These are phyloP conservation scores for Mycena leptocephala DNA, from an alignment of 768 basidiomycete species.

Conservation along the genomic window DNA sequence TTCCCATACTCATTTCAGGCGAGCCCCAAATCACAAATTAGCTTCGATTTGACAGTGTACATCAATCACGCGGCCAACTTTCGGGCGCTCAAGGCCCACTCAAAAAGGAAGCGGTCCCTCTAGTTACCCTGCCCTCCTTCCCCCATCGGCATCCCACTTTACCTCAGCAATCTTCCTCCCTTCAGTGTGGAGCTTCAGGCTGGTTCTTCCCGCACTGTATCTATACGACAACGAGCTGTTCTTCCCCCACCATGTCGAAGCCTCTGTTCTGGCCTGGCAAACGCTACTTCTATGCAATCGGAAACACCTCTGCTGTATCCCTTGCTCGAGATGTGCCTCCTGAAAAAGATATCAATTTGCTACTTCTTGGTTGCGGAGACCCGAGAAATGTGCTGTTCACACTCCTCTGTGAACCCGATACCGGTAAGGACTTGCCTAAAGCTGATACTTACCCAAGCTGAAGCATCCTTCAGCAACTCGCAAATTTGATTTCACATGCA, in stretches of 20 bases:
- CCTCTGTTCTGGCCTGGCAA: constrained; percentile 61
- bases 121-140: constrained; percentile 10
- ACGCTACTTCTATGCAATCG: constrained; percentile 72
- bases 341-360: constrained; percentile 61
- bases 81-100: constrained; percentile 21
- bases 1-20: constrained; percentile 23
- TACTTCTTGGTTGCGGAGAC: constrained; percentile 74
- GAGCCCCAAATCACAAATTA: constrained; percentile 26
- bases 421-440: constrained; percentile 36
- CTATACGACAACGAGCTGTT: constrained; percentile 11
- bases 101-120: constrained; percentile 1
- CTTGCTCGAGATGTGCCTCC: constrained; percentile 65
- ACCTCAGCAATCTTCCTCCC: constrained; percentile 20
- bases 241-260: constrained; percentile 56
- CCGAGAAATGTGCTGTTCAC: constrained; percentile 72
- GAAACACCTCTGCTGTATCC: constrained; percentile 71
- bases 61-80: constrained; percentile 28
- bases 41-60: constrained; percentile 27
- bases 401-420: constrained; percentile 47
- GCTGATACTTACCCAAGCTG: not conserved
- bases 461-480: constrained; percentile 41
- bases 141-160: constrained; percentile 22
- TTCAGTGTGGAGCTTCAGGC: constrained; percentile 16
- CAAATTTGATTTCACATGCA: constrained; percentile 65
- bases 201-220: constrained; percentile 11